Base-by-base conservation (phyloP, 192 early-diverging fungal species). In the Linnemannia hyalina region DNA sequence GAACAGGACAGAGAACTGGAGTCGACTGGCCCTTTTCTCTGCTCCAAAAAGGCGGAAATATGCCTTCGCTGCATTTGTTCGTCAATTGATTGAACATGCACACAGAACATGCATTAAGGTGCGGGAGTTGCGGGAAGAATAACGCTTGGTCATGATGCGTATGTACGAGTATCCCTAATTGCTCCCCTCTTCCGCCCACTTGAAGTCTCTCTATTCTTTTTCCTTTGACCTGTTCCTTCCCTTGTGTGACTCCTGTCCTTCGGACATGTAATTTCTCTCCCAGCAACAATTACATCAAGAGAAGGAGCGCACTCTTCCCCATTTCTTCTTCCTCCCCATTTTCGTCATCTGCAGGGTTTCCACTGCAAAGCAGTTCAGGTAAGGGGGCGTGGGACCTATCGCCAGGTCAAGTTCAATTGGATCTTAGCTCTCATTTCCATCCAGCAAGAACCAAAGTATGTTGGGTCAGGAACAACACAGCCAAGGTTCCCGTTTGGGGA, bases 101-200 rank as follows among this genome's bases (percentile, higher is more conserved):
- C n/a, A 23, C 9, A 23, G 60, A 15, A 10, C 57, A 60, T 32
- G 60, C 60, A 29, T 26, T 29, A 32, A 32, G 60, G 60, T 65
- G 4, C 60, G 60, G 60, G 60, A 65, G 29, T 65, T 65, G 29
- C 60, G 60, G 60, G 60, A 65, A 65, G 60, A 13, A 65, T 65
- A 65, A 15, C 29, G 60, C 32, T 29, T 65, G 9, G 29, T 65
- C 13, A 9, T 32, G n/a, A 13, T 46, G 44, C 3, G 3, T 52
- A 22, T 52, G 49, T 52, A 16, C 49, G 18, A 20, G 49, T 20
- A 52, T 22, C 18, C 49, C 49, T 52, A 52, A 16, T 5, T 20
- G 49, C 49, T n/a, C 60, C 60, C 23, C 26, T 15, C 29, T 29
- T 15, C 29, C 26, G 60, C 60, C 11, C 13, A 4, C 26, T 6